Evolutionary conservation across 768 basidiomycete genomes (phyloP).

Genomic region (Panaeolus cyanescens): DNA sequence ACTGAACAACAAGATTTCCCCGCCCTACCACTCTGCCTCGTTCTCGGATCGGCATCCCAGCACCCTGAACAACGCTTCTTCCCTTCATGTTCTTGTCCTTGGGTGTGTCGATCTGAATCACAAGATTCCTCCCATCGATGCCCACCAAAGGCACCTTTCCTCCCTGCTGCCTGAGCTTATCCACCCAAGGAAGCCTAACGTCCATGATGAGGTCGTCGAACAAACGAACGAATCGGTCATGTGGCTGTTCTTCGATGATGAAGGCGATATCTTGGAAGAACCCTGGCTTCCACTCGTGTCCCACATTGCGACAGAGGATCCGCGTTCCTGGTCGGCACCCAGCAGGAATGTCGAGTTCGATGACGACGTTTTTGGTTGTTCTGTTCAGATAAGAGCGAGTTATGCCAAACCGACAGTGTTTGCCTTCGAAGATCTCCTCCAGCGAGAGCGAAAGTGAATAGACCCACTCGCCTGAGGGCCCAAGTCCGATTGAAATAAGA

Average conservation of each 20-base stretch:
- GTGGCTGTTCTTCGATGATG: slow-evolving; percentile 58
- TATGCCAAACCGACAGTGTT: slow-evolving; percentile 58
- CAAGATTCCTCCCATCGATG: slow-evolving; percentile 57
- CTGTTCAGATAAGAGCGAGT: slow-evolving; percentile 55
- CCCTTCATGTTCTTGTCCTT: slow-evolving; percentile 52
- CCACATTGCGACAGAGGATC: slow-evolving; percentile 61
- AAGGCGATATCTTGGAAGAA: slow-evolving; percentile 68
- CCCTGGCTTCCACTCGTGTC: slow-evolving; percentile 63
- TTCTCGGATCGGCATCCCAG: slow-evolving; percentile 71
- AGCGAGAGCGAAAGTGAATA: slow-evolving; percentile 63
- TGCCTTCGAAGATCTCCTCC: slow-evolving; percentile 62
- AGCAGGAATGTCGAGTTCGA: slow-evolving; percentile 61
- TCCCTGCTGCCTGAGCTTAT: slow-evolving; percentile 46
- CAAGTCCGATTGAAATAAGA: slow-evolving; percentile 41
- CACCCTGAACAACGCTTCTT: slow-evolving; percentile 51
- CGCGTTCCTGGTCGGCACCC: slow-evolving; percentile 64
- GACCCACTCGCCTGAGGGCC: slow-evolving; percentile 60
- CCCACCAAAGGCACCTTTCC: slow-evolving; percentile 54
- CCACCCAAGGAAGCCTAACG: slow-evolving; percentile 58
- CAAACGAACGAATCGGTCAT: slow-evolving; percentile 56
- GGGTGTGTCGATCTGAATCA: slow-evolving; percentile 53
- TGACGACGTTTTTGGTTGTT: slow-evolving; percentile 51
- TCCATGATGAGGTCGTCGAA: slow-evolving; percentile 59
- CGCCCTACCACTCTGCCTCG: slow-evolving; percentile 52
- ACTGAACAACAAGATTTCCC: slow-evolving; percentile 69